These are phyloP conservation scores for Phaeosphaeriaceae sp. DNA, from an alignment of 2,329 filamentous ascomycete species.

Conservation along the genomic window DNA sequence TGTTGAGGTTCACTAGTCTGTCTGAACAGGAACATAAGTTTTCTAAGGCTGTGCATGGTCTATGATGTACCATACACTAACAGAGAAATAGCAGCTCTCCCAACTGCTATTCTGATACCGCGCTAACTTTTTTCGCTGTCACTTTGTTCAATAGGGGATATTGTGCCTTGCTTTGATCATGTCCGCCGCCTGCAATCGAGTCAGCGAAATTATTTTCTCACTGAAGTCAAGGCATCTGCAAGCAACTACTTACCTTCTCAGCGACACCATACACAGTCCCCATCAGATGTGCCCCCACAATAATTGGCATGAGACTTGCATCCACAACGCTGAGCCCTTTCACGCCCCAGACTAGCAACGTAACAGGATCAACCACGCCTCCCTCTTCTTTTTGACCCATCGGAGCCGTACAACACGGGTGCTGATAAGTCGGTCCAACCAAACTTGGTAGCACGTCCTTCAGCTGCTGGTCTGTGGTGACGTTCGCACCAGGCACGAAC, in stretches of 20 bases:
- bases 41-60: too few relatives aligned
- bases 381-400: slow-evolving; percentile 30
- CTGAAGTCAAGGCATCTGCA: background rate
- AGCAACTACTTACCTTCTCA: slow-evolving; percentile 12
- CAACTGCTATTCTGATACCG: background rate
- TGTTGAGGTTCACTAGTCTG: background rate
- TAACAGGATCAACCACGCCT: slow-evolving; percentile 19
- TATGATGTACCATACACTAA: background rate
- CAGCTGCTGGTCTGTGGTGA: slow-evolving; percentile 19
- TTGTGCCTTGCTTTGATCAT: slow-evolving; percentile 21
- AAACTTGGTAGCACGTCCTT: slow-evolving; percentile 9
- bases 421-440: slow-evolving; percentile 21
- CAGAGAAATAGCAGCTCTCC: background rate
- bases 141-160: background rate
- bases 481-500: slow-evolving; percentile 27
- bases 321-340: slow-evolving; percentile 31
- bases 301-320: slow-evolving; percentile 29
- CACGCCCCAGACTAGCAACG: slow-evolving; percentile 28
- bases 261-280: slow-evolving; percentile 32
- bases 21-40: too few relatives aligned
- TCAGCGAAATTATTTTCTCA: background rate
- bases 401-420: slow-evolving; percentile 23
- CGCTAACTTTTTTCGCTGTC: background rate
- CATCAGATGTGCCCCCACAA: slow-evolving; percentile 28
- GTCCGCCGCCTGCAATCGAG: slow-evolving; percentile 23